Base-by-base conservation (phyloP, 1,139 yeast species). In the Yamadazyma membranifaciens region DNA sequence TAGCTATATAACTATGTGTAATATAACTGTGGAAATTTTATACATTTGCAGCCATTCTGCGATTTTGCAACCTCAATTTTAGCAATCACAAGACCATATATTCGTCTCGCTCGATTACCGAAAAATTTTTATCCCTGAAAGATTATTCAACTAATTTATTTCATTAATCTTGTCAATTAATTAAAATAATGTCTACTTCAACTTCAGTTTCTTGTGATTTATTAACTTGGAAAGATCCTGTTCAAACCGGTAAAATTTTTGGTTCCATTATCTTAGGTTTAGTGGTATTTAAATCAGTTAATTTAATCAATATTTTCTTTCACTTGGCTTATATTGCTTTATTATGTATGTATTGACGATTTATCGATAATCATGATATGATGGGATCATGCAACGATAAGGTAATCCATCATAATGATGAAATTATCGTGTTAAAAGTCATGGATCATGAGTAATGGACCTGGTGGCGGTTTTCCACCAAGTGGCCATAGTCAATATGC, bases 191-290 rank as follows among this genome's bases (percentile, higher is more conserved):
- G 36, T 45, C 52, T 15, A 38, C 61, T 44, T 27, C 54, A 40
- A 38, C 44, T 35, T 41, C 50, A 30, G 35, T 43, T 37, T 45
- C 51, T 26, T 46, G 55, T 43, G 55, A 51, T 20, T 67, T 89
- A 51, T 70, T 91, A 48, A 80, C 91, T 50, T 91, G 98, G 98
- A 75, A 78, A 54, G 78, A 87, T 59, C 96, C 97, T 31, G 67
- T 75, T 49, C 73, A 75, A 56, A 82, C 96, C 42, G 97, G 86
- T 46, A 81, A 83, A 56, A 80, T 84, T 33, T 80, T 89, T 52
- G 95, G 85, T 39, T 75, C 81, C 37, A 65, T 82, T 41, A 57
- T 91, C 36, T 67, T 73, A 29, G 69, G 75, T 17, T 71, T 91
- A 57, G 55, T 85, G 45, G 67, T 85, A 30, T 60, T 87, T 57